Evolutionary conservation across 2,329 filamentous ascomycete genomes (phyloP), one percentile per base, ranked within the genome.

Genomic region (Boeremia exigua): DNA sequence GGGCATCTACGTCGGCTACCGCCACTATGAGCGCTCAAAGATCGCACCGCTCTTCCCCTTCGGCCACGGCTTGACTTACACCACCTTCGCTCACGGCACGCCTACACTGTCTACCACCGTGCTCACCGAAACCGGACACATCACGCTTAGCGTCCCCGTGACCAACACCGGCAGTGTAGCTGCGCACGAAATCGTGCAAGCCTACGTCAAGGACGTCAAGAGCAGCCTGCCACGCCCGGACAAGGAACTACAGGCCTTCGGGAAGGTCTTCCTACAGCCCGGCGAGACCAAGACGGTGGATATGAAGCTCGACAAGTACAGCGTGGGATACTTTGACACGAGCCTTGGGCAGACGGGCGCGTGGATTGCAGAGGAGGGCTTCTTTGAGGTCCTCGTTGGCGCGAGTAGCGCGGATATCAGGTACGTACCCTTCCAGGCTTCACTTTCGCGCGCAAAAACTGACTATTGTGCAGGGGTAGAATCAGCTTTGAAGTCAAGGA

Each of bases 61-160:
- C 70, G 89, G 89, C 11, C 87, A 92, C 69, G 89, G 91, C 2
- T 80, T 95, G 1, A 90, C 88, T 14, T 95, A 93, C 75, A 92
- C 90, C 0, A 85, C 79, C 0, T 94, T 92, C 69, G 80, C 82
- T 42, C 88, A 90, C 66, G 85, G 85, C 12, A 77, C 80, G 1
- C 81, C 86, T 0, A 80, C 80, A 3, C 78, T 88, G 48, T 80
- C 76, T 63, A 82, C 48, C 70, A 77, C 1, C 69, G 84, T 51
- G 36, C 77, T 88, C 65, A 70, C 37, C 1, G 78, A 85, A 74
- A 70, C 74, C 0, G 54, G 74, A 0, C 70, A 69, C 0, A 79
- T 85, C 17, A 80, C 78, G 0, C 70, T 86, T 39, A 78, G 75
- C 2, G 73, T 83, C 5, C 76, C 78, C 1, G 78, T 88, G 9